Conservation (phyloP, 768 basidiomycete genomes). For the Suillus lakei region DNA sequence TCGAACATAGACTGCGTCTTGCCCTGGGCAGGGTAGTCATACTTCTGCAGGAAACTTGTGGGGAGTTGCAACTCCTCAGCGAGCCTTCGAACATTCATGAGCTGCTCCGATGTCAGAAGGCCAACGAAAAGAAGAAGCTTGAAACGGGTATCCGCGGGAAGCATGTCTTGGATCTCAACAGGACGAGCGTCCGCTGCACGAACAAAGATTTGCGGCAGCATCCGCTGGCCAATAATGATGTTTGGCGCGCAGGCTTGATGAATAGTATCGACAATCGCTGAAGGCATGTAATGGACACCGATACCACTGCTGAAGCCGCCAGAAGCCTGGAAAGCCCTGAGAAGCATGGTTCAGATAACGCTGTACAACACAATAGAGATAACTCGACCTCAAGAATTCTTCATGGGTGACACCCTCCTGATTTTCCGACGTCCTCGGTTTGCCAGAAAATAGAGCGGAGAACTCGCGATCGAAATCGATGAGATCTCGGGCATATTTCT, state of each 20-base stretch:
- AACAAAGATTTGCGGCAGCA: slow-evolving; percentile 40
- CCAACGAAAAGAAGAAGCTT: slow-evolving; percentile 43
- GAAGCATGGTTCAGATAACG: slow-evolving; percentile 4
- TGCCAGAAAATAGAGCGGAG: slow-evolving; percentile 68
- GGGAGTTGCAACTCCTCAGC: slow-evolving; percentile 32
- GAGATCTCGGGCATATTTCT: slow-evolving; percentile 71
- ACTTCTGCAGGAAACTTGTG: slow-evolving; percentile 35
- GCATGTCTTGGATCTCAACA: slow-evolving; percentile 44
- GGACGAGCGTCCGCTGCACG: slow-evolving; percentile 42
- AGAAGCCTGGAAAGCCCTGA: slow-evolving; percentile 42
- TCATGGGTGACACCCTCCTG: slow-evolving; percentile 38
- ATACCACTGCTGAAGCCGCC: slow-evolving; percentile 43
- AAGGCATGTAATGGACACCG: slow-evolving; percentile 46
- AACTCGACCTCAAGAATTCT: slow-evolving; percentile 39
- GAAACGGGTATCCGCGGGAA: slow-evolving; percentile 44
- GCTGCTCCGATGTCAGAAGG: slow-evolving; percentile 24
- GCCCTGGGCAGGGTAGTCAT: slow-evolving; percentile 16
- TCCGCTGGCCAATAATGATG: slow-evolving; percentile 43
- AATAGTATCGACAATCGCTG: slow-evolving; percentile 37
- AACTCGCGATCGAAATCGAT: slow-evolving; percentile 74
- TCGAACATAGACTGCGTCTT: slow-evolving; percentile 36
- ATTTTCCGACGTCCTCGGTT: slow-evolving; percentile 54
- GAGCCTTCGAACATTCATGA: slow-evolving; percentile 25
- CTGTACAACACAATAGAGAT: background rate
- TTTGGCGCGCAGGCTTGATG: slow-evolving; percentile 36